Evolutionary conservation across 345 rosid species (phyloP), one percentile per base, ranked within the genome.

Genomic region (Brassica incana): DNA sequence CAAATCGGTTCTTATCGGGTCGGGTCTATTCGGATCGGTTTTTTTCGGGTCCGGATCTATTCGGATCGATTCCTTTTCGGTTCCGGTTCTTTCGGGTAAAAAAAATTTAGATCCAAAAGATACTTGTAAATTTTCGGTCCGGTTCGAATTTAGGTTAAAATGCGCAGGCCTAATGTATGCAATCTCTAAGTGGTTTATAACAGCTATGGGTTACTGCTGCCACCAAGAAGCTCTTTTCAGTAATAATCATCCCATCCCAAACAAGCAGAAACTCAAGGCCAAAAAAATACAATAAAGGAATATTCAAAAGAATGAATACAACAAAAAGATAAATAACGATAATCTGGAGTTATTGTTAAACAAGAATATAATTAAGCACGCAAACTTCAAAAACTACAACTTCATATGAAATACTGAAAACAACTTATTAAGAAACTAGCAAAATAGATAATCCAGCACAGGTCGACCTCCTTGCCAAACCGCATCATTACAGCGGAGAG

Each of bases 381-480:
- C 88, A 86, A 88, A 82, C 80, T 85, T 82, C 45, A 84, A 79
- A 64, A 85, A 78, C 95, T 85, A 88, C 93, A 90, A 73, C 89
- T 87, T 86, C 84, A 81, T 69, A 76, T 80, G 79, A 88, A 85
- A 88, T 82, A 72, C 81, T 18, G 65, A 77, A 85, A 85, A 85
- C 85, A 84, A 86, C 88, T 94, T 94, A 89, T 89, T 92, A 78
- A 70, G 73, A 77, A 83, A 85, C 9, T 86, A 84, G 84, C 82
- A 89, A 90, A 90, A 86, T 78, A 88, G 91, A 77, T 78, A 78
- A 65, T 81, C 91, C 88, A 76, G 71, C 69, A 60, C n/a, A 79
- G 77, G 77, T 77, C 59, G 59, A 65, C 84, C 71, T 83, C 84
- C 88, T 9, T 36, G 43, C 65, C 74, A 82, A 75, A 84, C 86